Evolutionary conservation across 257 asterid genomes (phyloP).

Genomic region (Solanum neorickii): DNA sequence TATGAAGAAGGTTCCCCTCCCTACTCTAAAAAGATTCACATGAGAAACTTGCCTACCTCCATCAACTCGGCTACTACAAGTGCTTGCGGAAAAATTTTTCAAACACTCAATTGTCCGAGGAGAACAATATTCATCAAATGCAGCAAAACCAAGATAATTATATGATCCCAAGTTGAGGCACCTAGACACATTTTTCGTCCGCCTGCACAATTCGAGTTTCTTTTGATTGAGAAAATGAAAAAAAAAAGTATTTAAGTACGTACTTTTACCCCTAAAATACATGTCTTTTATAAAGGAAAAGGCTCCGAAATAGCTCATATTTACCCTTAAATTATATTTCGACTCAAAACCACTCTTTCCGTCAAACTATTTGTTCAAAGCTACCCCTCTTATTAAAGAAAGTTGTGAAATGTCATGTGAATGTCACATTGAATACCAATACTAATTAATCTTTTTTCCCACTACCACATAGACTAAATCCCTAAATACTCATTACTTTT

Average conservation of each 20-base stretch:
- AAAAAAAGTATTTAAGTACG: background rate
- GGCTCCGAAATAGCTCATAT: no score
- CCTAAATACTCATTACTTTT: no score
- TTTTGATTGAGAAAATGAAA: background rate
- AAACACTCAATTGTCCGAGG: constrained; percentile 25
- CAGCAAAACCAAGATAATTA: background rate
- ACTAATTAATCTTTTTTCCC: no score
- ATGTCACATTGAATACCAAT: no score
- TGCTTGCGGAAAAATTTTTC: constrained; percentile 70
- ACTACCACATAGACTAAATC: no score
- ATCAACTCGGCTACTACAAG: constrained; percentile 86
- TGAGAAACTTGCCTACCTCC: constrained; percentile 49
- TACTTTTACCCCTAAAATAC: background rate
- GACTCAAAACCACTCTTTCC: no score
- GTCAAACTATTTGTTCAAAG: no score
- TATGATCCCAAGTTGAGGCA: background rate
- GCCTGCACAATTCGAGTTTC: background rate
- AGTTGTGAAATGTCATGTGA: no score
- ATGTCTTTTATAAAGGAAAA: background rate
- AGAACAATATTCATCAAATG: background rate
- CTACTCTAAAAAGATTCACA: background rate
- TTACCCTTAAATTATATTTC: no score
- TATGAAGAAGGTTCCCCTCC: background rate
- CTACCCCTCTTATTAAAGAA: no score
- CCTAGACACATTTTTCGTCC: background rate